These are phyloP conservation scores for Leishmania mexicana DNA, from an alignment of 208 protist species.

Conservation along the genomic window DNA sequence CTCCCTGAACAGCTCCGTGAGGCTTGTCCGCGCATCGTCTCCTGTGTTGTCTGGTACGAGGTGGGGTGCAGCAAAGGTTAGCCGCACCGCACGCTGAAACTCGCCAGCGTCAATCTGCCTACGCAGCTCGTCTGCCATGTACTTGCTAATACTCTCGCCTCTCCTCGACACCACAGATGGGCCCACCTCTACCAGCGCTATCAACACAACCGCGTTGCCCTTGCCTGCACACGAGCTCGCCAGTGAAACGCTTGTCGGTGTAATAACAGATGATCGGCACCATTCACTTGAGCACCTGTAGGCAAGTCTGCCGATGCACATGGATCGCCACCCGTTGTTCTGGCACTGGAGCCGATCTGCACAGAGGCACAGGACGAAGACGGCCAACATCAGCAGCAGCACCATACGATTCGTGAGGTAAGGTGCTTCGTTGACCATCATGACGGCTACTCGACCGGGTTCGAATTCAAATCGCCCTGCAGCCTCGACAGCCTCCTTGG, in stretches of 20 bases:
- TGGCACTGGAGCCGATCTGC: conserved; percentile 37
- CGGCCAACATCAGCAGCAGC: conserved; percentile 27
- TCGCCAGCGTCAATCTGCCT: neutral
- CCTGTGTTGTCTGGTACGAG: neutral
- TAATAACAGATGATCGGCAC: conserved; percentile 2
- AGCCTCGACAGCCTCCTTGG: neutral
- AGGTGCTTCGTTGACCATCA: conserved; percentile 38
- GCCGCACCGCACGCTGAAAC: neutral
- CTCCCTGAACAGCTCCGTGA: neutral
- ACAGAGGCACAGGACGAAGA: conserved; percentile 37
- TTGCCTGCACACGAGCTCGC: neutral
- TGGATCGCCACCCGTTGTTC: conserved; percentile 18
- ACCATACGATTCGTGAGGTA: conserved; percentile 37
- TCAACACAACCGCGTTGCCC: conserved; percentile 1
- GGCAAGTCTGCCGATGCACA: conserved; percentile 13
- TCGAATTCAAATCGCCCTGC: neutral
- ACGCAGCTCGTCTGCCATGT: conserved; percentile 26
- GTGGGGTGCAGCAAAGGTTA: neutral
- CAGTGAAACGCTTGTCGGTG: neutral
- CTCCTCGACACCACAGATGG: conserved; percentile 22
- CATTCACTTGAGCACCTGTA: conserved; percentile 8
- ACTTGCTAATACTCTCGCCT: conserved; percentile 3
- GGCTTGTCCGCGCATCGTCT: neutral
- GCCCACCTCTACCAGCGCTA: conserved; percentile 23
- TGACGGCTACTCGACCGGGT: neutral